These are phyloP conservation scores for Ganoderma boninense DNA, from an alignment of 1,284 basidiomycete species.

Conservation along the genomic window DNA sequence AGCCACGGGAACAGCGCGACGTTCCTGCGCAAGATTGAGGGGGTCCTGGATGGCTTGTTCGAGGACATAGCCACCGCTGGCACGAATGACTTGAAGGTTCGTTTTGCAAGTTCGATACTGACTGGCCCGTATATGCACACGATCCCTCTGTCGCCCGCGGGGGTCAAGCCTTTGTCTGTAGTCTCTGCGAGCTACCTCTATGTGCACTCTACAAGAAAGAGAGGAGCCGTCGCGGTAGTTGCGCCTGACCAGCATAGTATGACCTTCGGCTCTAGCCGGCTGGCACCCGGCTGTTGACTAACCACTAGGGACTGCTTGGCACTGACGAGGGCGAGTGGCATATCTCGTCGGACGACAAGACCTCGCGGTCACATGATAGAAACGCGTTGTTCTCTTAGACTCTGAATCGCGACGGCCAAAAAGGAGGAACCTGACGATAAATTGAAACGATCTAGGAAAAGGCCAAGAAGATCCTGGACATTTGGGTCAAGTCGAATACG, in stretches of 20 bases:
- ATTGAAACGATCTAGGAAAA: conserved; percentile 76
- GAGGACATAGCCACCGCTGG: conserved; percentile 77
- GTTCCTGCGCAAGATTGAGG: conserved; percentile 88
- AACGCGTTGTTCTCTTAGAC: conserved; percentile 10
- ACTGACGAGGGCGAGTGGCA: conserved; percentile 11
- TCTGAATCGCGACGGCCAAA: conserved; percentile 16
- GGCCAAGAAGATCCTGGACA: conserved; percentile 92
- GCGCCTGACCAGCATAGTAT: not conserved
- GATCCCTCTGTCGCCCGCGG: not conserved
- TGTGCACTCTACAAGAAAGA: not conserved
- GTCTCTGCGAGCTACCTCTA: not conserved
- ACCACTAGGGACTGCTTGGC: not conserved
- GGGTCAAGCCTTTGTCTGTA: not conserved
- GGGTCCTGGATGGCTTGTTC: conserved; percentile 84
- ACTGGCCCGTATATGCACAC: conserved; percentile 9
- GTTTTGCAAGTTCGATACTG: conserved; percentile 47
- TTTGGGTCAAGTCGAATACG: conserved; percentile 89
- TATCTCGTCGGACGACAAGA: conserved; percentile 7
- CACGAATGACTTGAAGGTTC: conserved; percentile 82
- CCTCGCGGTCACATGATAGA: conserved; percentile 34
- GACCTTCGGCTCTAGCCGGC: not conserved
- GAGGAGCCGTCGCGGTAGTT: not conserved
- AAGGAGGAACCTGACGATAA: conserved; percentile 45
- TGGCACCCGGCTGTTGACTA: not conserved
- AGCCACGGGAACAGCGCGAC: conserved; percentile 77